phyloP scores from a whole-genome alignment of 805 yeast genomes.

The Candida gorgasii region DNA sequence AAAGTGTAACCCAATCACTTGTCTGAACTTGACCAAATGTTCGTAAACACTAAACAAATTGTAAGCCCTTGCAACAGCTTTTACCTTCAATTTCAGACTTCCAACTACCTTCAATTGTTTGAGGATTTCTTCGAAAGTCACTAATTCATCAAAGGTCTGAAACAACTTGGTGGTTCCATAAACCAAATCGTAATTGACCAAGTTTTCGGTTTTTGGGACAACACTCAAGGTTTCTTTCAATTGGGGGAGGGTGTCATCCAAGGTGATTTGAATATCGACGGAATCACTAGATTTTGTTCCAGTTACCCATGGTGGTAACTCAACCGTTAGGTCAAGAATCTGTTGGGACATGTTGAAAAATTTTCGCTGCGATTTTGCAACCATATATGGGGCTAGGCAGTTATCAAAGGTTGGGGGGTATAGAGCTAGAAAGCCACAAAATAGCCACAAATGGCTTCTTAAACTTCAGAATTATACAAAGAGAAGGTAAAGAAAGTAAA shows the following conservation, averaged over 20 bases:
- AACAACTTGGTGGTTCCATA: constrained; percentile 34
- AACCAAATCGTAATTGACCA: constrained; percentile 57
- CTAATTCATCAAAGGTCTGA: constrained; percentile 28
- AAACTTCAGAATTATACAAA: no score
- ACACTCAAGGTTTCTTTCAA: constrained; percentile 58
- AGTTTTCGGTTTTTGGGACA: constrained; percentile 56
- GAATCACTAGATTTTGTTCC: constrained; percentile 13
- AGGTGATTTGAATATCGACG: constrained; percentile 29
- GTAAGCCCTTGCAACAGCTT: constrained; percentile 56
- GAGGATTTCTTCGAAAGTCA: constrained; percentile 26
- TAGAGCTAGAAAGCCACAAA: no score
- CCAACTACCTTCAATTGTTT: constrained; percentile 13
- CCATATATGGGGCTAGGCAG: background rate
- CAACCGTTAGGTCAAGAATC: constrained; percentile 1
- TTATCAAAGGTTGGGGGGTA: no score
- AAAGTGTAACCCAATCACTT: constrained; percentile 52
- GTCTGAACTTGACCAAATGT: constrained; percentile 67
- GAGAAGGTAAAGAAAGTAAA: no score
- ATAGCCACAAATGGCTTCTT: no score
- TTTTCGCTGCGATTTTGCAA: constrained; percentile 13
- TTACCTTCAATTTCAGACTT: constrained; percentile 30
- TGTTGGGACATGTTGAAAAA: constrained; percentile 10
- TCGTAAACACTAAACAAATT: constrained; percentile 58
- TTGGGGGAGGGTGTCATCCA: constrained; percentile 54
- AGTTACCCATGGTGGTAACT: constrained; percentile 15